Percentiles rank a stretch among this genome's conserved stretches.
Evolutionary conservation across 2,329 filamentous ascomycete species (phyloP).

Genomic region (Apiospora rasikravindrae): DNA sequence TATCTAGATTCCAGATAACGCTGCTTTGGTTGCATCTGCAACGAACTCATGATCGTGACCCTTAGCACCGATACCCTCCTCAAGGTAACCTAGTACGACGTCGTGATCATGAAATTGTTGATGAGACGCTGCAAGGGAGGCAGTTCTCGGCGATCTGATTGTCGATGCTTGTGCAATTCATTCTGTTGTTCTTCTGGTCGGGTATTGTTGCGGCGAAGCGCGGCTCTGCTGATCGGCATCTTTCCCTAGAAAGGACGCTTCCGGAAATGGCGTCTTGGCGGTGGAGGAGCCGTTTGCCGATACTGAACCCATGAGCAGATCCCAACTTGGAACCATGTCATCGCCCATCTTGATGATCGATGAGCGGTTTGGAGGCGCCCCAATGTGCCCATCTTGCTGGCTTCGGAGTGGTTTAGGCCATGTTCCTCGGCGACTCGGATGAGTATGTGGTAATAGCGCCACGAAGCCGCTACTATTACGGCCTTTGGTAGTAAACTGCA

Average conservation of each 20-base stretch:
- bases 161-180: not conserved
- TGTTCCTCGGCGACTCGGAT: no score
- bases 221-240: not conserved
- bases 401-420: not conserved
- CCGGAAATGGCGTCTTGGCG: not conserved
- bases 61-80: not conserved
- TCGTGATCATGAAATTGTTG: not conserved
- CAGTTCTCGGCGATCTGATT: not conserved
- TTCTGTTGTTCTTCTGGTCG: not conserved
- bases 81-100: not conserved
- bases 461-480: no score
- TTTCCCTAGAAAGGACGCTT: not conserved
- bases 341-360: no score
- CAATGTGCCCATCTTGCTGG: not conserved
- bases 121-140: not conserved
- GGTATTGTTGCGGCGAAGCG: no score
- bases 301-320: not conserved
- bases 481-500: no score
- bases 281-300: not conserved
- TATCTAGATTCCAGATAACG: not conserved
- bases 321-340: not conserved
- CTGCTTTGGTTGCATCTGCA: not conserved
- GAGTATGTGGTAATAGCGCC: no score
- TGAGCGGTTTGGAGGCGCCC: not conserved
- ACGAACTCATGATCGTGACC: not conserved